phyloP scores from a whole-genome alignment of 371 early-diverging fungal genomes.

The Spiromyces aspiralis region DNA sequence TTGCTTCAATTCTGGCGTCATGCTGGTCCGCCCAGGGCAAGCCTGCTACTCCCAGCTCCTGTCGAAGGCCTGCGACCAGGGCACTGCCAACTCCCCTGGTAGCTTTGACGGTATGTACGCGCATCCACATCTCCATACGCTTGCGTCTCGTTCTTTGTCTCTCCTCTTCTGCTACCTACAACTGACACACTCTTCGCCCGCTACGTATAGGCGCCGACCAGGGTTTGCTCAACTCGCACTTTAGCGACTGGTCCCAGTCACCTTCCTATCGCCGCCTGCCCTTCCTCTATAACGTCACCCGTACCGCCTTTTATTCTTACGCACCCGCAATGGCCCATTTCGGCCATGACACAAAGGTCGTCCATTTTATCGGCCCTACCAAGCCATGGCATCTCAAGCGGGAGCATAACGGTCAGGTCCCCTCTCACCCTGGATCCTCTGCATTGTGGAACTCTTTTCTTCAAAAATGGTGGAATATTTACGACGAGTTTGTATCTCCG shows the following conservation, averaged over 20 bases:
- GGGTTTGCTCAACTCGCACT: conserved; percentile 80
- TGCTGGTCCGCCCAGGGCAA: conserved; percentile 53
- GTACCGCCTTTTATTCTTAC: conserved; percentile 74
- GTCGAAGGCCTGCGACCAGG: neutral
- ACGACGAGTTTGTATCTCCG: conserved; percentile 32
- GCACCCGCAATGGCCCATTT: conserved; percentile 52
- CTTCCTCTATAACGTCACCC: conserved; percentile 83
- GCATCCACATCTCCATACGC: no score
- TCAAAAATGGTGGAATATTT: conserved; percentile 53
- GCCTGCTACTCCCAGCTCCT: conserved; percentile 16
- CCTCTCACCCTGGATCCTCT: conserved; percentile 29
- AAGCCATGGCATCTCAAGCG: conserved; percentile 82
- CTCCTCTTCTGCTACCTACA: no score
- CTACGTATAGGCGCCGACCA: conserved; percentile 72
- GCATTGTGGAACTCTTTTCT: conserved; percentile 34
- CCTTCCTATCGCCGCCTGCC: conserved; percentile 51
- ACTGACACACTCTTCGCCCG: conserved; percentile 1
- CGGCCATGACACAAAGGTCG: conserved; percentile 45
- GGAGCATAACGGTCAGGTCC: conserved; percentile 38
- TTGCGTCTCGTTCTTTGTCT: no score
- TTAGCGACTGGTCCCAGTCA: conserved; percentile 54
- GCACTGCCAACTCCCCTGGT: conserved; percentile 1
- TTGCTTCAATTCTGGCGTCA: conserved; percentile 92
- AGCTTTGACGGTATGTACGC: conserved; percentile 18
- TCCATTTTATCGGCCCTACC: conserved; percentile 76